phyloP scores from a whole-genome alignment of 179 eudicot genomes.

The Gypsophila paniculata region DNA sequence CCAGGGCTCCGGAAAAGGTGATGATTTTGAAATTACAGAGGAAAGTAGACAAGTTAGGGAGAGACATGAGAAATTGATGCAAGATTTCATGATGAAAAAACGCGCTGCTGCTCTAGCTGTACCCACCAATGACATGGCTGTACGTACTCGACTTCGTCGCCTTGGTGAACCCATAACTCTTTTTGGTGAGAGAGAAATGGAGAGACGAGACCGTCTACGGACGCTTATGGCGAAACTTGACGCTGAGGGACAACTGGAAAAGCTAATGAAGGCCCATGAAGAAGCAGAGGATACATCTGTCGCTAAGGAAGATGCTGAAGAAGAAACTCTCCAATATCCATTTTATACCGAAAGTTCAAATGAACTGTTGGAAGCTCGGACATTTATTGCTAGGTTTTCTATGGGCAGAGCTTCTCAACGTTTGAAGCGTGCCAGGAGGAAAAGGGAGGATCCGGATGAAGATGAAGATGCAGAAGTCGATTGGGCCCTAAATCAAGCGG shows the following conservation, averaged over 20 bases:
- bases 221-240: conserved; percentile 88
- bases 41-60: conserved; percentile 68
- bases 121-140: conserved; percentile 87
- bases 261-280: conserved; percentile 81
- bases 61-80: conserved; percentile 72
- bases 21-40: conserved; percentile 73
- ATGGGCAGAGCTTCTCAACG: conserved; percentile 57
- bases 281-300: conserved; percentile 71
- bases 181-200: conserved; percentile 96
- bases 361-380: conserved; percentile 58
- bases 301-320: conserved; percentile 53
- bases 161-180: conserved; percentile 90
- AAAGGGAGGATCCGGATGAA: conserved; percentile 90
- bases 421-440: conserved; percentile 68
- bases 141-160: conserved; percentile 66
- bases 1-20: conserved; percentile 28
- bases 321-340: conserved; percentile 65
- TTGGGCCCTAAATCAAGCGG: conserved; percentile 71
- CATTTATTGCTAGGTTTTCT: conserved; percentile 60
- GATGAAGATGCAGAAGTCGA: conserved; percentile 83
- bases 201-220: conserved; percentile 77
- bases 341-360: conserved; percentile 78
- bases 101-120: conserved; percentile 92
- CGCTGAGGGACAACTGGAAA: conserved; percentile 81
- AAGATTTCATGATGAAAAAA: conserved; percentile 72